Conservation (phyloP, 2,329 filamentous ascomycete species). For the Phaeosphaeriaceae sp. region DNA sequence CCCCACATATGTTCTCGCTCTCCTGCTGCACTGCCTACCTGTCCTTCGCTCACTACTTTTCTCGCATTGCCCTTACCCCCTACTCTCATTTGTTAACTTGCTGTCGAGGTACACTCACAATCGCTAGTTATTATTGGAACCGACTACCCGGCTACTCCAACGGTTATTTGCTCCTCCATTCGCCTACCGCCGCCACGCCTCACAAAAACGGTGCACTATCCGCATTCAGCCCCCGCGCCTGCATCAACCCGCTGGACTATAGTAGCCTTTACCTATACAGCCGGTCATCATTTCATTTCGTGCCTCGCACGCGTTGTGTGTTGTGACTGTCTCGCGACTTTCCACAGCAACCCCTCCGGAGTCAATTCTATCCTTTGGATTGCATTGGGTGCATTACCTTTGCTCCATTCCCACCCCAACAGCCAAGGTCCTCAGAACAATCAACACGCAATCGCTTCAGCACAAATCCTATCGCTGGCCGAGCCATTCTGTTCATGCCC, state of each 20-base stretch:
- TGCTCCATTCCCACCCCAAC: neutral
- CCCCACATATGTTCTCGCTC: constrained; percentile 35
- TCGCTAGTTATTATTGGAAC: constrained; percentile 3
- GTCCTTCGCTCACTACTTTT: constrained; percentile 32
- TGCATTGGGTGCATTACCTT: constrained; percentile 20
- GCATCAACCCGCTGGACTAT: constrained; percentile 23
- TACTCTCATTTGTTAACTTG: constrained; percentile 30
- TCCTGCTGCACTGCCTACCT: constrained; percentile 27
- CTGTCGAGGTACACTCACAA: constrained; percentile 13
- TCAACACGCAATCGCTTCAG: neutral
- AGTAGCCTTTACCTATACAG: constrained; percentile 26
- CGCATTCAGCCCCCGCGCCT: constrained; percentile 30
- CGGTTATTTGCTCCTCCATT: constrained; percentile 27
- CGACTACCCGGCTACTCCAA: constrained; percentile 23
- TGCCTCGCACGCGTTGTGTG: constrained; percentile 39
- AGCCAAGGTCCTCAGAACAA: neutral
- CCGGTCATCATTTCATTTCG: constrained; percentile 35
- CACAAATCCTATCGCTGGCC: constrained; percentile 1
- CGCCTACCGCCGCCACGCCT: constrained; percentile 41
- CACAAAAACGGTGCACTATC: constrained; percentile 28
- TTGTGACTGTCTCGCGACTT: constrained; percentile 31
- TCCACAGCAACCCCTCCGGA: constrained; percentile 32
- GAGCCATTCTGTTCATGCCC: constrained; percentile 3
- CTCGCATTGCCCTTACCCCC: constrained; percentile 24
- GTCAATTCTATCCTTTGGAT: constrained; percentile 27